Percentiles rank a stretch among this genome's conserved stretches.
Evolutionary conservation across 2,329 filamentous ascomycete genomes (phyloP).

Genomic region (Fusarium cyanostomum): DNA sequence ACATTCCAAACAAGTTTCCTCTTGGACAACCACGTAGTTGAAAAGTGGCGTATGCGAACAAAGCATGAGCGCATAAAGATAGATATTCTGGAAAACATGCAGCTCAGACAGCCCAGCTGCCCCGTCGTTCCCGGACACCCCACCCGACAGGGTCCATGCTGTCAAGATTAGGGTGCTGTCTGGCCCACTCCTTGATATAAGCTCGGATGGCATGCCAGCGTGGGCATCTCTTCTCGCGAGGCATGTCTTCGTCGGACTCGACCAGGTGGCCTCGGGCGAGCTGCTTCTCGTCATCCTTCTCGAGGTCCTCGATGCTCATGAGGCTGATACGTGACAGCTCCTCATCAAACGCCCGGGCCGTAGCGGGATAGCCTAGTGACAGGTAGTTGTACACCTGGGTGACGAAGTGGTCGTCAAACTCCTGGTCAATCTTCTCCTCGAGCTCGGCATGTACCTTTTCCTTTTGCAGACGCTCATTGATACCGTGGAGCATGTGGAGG

Average conservation of each 20-base stretch:
- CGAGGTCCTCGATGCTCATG: constrained; percentile 74
- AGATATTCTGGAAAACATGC: background rate
- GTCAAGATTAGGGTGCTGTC: constrained; percentile 81
- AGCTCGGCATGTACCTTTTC: constrained; percentile 61
- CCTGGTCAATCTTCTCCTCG: constrained; percentile 64
- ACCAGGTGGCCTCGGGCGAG: constrained; percentile 78
- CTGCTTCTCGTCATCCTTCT: constrained; percentile 71
- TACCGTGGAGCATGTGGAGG: constrained; percentile 60
- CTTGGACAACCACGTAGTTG: background rate
- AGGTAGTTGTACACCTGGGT: constrained; percentile 98
- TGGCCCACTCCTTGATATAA: constrained; percentile 90
- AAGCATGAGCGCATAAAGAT: background rate
- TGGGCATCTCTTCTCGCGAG: constrained; percentile 64
- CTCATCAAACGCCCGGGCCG: constrained; percentile 83
- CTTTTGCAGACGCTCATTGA: constrained; percentile 60
- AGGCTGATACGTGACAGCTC: constrained; percentile 85
- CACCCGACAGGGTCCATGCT: constrained; percentile 68
- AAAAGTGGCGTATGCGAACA: constrained; percentile 1
- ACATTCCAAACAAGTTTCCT: constrained; percentile 2
- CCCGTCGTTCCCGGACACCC: constrained; percentile 73
- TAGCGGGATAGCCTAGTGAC: constrained; percentile 88
- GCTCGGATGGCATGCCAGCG: constrained; percentile 85
- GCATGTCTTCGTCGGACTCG: constrained; percentile 58
- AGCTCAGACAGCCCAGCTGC: constrained; percentile 75
- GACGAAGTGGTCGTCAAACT: constrained; percentile 86